phyloP scores from a whole-genome alignment of 73 alveolate genomes.

The Tetrahymena borealis region DNA sequence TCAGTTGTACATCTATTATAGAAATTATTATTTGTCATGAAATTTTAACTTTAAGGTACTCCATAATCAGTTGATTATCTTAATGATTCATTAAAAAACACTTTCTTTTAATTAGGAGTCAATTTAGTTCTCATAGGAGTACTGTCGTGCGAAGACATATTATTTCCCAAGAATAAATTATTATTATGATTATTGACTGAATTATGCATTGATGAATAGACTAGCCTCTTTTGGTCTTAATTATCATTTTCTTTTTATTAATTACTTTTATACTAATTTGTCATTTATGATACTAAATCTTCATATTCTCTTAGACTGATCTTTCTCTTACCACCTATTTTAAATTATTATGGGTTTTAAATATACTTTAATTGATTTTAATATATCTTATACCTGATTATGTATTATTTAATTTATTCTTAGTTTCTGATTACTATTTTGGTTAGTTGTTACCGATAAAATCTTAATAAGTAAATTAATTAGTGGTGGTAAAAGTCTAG shows the following conservation, averaged over 20 bases:
- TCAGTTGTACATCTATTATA: neutral
- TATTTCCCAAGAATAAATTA: neutral
- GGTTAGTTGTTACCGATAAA: neutral
- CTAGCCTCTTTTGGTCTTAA: neutral
- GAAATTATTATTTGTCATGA: neutral
- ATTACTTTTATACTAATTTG: neutral
- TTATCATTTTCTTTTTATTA: neutral
- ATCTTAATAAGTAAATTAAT: neutral
- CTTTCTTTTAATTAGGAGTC: neutral
- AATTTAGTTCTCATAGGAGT: neutral
- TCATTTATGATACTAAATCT: neutral
- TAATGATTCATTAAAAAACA: neutral
- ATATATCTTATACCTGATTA: neutral
- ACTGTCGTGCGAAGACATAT: neutral
- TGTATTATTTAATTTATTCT: neutral
- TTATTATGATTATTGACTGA: neutral
- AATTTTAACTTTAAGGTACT: neutral
- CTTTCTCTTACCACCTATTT: neutral
- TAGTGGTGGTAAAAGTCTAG: neutral
- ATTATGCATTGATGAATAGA: neutral
- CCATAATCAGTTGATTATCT: neutral
- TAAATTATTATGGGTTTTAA: neutral
- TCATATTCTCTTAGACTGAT: neutral
- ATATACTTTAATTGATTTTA: neutral
- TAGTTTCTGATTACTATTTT: neutral